Percentiles rank a stretch among this genome's conserved stretches.
Evolutionary conservation across 139 green algal genomes (phyloP).

Genomic region (Chlorella vulgaris): DNA sequence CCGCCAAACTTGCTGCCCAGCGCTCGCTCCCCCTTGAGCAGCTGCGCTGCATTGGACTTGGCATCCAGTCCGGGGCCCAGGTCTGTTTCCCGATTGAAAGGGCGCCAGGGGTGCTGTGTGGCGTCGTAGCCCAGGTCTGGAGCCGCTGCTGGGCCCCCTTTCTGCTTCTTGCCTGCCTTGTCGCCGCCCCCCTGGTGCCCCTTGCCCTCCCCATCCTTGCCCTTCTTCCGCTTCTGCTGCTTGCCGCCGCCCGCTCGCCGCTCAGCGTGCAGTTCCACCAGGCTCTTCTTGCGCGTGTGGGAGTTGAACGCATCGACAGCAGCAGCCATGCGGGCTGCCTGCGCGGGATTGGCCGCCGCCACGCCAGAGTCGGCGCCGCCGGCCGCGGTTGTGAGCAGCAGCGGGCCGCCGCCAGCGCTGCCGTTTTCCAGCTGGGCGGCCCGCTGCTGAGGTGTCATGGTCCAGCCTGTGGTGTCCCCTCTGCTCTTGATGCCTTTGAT

Average conservation of each 20-base stretch:
- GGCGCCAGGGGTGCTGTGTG: slow-evolving; percentile 62
- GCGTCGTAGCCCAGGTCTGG: slow-evolving; percentile 32
- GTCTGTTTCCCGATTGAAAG: slow-evolving; percentile 81
- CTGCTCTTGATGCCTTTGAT: slow-evolving; percentile 28
- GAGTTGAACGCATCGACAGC: slow-evolving; percentile 54
- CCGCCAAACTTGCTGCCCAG: slow-evolving; percentile 51
- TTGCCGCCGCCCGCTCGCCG: slow-evolving; percentile 13
- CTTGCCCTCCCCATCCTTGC: slow-evolving; percentile 45
- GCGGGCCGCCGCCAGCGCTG: slow-evolving; percentile 30
- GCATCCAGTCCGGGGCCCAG: slow-evolving; percentile 45
- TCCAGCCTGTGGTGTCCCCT: slow-evolving; percentile 75
- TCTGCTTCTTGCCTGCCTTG: no score
- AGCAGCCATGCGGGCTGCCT: slow-evolving; percentile 17
- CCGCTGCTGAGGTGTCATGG: slow-evolving; percentile 65
- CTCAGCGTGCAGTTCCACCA: slow-evolving; percentile 78
- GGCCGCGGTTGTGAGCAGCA: slow-evolving; percentile 19
- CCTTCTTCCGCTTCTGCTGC: slow-evolving; percentile 44
- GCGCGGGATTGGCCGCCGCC: slow-evolving; percentile 8
- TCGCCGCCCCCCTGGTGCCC: not conserved
- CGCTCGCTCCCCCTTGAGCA: slow-evolving; percentile 56
- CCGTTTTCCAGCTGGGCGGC: slow-evolving; percentile 49
- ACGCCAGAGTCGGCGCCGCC: not conserved
- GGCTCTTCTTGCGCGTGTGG: slow-evolving; percentile 56
- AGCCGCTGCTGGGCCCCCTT: no score
- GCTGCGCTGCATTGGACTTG: slow-evolving; percentile 43